Base-by-base conservation (phyloP, 2,329 filamentous ascomycete species). In the Colletotrichum somersetense region DNA sequence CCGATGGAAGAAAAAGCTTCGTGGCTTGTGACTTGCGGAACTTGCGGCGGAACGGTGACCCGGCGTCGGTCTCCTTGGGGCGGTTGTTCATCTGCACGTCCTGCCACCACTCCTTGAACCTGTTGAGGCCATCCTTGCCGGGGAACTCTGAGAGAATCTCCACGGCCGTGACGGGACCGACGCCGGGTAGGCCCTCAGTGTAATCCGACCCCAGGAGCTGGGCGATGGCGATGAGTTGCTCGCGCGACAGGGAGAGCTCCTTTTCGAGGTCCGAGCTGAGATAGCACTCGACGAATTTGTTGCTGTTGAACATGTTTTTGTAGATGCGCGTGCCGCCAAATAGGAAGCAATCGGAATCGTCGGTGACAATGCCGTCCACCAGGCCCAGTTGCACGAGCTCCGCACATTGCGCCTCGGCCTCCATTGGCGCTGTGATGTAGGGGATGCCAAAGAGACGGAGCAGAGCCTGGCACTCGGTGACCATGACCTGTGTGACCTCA, bases 261-360 rank as follows among this genome's bases (percentile, higher is more conserved):
- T 93, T 93, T 77, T 97, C 94, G 0, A 99, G 86, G 78, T 99
- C 96, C 0, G 85, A 86, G 2, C 91, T 84, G 12, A 99, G 88
- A 79, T 98, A 99, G 82, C 96, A 98, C 83, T 99, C 96, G 53
- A 99, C 96, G 77, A 94, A 97, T 80, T 99, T 99, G 81, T 96
- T 96, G 77, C 94, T 92, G 82, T 98, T 99, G 86, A 99, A 99
- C 95, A 99, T 97, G 85, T 99, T 99, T 82, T 99, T 99, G 87
- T 99, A 99, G 30, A 99, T 93, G 23, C 96, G 89, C 0, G 95
- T 99, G 48, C 96, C 97, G 23, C 96, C 97, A 80, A 99, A 99
- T 0, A 99, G 88, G 78, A 99, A 99, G 0, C 92, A 97, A 84
- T 99, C 96, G 3, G 93, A 97, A 80, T 99, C 96, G 78, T 99